Percentiles rank a stretch among this genome's conserved stretches.
phyloP scores from a whole-genome alignment of 1,284 basidiomycete species.

The Moesziomyces antarcticus region DNA sequence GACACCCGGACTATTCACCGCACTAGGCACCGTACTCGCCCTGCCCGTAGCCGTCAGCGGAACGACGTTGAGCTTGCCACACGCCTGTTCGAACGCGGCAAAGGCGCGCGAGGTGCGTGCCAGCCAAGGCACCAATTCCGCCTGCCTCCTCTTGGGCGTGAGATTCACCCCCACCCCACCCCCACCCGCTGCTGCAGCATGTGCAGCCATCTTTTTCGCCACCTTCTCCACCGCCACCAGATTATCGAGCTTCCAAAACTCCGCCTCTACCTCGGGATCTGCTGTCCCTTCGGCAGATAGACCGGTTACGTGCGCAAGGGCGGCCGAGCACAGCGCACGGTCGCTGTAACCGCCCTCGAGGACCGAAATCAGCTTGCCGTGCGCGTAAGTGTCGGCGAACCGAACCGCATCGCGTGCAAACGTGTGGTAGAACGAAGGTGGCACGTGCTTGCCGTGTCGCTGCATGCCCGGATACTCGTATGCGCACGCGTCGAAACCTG shows the following conservation, averaged over 20 bases:
- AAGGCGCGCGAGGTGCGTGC: conserved; percentile 44
- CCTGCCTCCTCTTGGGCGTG: conserved; percentile 40
- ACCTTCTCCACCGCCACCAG: conserved; percentile 54
- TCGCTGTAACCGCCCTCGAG: conserved; percentile 97
- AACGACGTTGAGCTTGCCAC: conserved; percentile 33
- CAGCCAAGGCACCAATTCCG: conserved; percentile 47
- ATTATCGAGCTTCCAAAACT: conserved; percentile 52
- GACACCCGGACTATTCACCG: conserved; percentile 10
- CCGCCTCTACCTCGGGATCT: conserved; percentile 6
- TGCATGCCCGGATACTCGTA: conserved; percentile 94
- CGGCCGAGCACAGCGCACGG: conserved; percentile 76
- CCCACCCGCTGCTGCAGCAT: conserved; percentile 20
- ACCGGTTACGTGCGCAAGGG: conserved; percentile 58
- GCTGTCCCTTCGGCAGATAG: conserved; percentile 5
- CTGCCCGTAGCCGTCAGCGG: conserved; percentile 13
- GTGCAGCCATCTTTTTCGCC: conserved; percentile 53
- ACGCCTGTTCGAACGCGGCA: conserved; percentile 54
- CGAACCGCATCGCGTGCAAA: conserved; percentile 80
- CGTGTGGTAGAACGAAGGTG: conserved; percentile 83
- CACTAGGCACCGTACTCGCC: conserved; percentile 4
- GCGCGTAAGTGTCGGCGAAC: conserved; percentile 77
- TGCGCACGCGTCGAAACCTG: conserved; percentile 91
- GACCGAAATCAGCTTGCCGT: conserved; percentile 83
- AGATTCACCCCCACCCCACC: conserved; percentile 16
- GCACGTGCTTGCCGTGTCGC: conserved; percentile 88